Conservation (phyloP, 2,329 filamentous ascomycete species). For the Scedosporium boydii region DNA sequence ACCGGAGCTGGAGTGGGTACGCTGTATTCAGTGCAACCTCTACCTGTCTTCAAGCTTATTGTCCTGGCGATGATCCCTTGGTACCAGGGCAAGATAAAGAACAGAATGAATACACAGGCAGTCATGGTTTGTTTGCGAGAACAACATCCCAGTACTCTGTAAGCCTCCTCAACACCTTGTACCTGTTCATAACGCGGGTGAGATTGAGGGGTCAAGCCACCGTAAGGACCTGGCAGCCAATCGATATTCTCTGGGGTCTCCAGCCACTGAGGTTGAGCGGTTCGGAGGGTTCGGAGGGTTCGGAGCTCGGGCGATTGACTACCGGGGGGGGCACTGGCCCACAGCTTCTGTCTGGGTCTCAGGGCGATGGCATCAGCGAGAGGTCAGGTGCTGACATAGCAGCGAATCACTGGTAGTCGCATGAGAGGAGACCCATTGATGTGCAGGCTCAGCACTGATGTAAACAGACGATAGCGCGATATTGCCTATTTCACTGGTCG, state of each 20-base stretch:
- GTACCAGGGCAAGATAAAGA: neutral
- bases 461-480: neutral
- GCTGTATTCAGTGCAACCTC: too few species aligned
- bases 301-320: neutral
- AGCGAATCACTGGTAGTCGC: neutral
- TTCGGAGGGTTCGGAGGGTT: neutral
- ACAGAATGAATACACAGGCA: neutral
- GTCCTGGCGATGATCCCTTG: too few species aligned
- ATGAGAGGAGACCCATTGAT: neutral
- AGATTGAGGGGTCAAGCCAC: too few species aligned
- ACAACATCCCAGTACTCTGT: neutral
- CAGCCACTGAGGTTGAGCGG: neutral
- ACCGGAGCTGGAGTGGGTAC: too few species aligned
- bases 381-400: constrained; percentile 2
- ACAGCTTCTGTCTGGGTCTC: neutral
- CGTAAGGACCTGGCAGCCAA: neutral
- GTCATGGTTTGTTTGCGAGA: too few species aligned
- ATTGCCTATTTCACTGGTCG: neutral
- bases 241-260: neutral
- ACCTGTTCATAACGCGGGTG: too few species aligned
- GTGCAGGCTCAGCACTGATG: neutral
- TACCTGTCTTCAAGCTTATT: too few species aligned
- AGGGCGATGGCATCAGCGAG: constrained; percentile 1
- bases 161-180: neutral
- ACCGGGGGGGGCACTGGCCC: neutral